Evolutionary conservation across 1,284 basidiomycete species (phyloP).

Genomic region (Ceratobasidium sp.): DNA sequence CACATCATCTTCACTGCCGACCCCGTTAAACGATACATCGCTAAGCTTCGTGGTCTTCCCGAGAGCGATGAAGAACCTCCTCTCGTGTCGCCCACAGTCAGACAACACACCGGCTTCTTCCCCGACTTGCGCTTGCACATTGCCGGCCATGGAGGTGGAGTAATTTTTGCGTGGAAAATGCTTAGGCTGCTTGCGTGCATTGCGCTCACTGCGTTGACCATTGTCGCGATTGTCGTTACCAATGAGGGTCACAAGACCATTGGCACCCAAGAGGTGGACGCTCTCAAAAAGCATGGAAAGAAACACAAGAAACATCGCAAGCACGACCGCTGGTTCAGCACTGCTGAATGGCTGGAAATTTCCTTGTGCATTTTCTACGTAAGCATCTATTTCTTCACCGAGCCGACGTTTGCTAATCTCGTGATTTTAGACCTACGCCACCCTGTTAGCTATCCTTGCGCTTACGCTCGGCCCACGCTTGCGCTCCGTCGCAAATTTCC

Average conservation of each 20-base stretch:
- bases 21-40: slow-evolving; percentile 13
- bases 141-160: slow-evolving; percentile 31
- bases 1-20: slow-evolving; percentile 23
- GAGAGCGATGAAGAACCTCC: slow-evolving; percentile 2
- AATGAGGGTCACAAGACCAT: slow-evolving; percentile 34
- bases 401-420: not conserved
- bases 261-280: slow-evolving; percentile 20
- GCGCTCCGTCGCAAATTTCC: slow-evolving; percentile 10
- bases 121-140: slow-evolving; percentile 30
- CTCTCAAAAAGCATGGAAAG: slow-evolving; percentile 45
- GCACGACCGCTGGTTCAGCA: slow-evolving; percentile 43
- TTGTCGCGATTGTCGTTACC: slow-evolving; percentile 31
- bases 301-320: slow-evolving; percentile 44
- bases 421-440: slow-evolving; percentile 43
- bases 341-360: slow-evolving; percentile 49
- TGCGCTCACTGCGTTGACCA: slow-evolving; percentile 42
- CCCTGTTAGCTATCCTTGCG: slow-evolving; percentile 45
- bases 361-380: slow-evolving; percentile 48
- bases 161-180: slow-evolving; percentile 42
- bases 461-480: slow-evolving; percentile 24
- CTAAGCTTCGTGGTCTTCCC: slow-evolving; percentile 5
- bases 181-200: slow-evolving; percentile 35
- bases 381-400: slow-evolving; percentile 1
- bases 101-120: slow-evolving; percentile 40
- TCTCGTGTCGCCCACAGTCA: not conserved